These are phyloP conservation scores for Deuterostichococcus epilithicus DNA, from an alignment of 139 green algal species.

Conservation along the genomic window DNA sequence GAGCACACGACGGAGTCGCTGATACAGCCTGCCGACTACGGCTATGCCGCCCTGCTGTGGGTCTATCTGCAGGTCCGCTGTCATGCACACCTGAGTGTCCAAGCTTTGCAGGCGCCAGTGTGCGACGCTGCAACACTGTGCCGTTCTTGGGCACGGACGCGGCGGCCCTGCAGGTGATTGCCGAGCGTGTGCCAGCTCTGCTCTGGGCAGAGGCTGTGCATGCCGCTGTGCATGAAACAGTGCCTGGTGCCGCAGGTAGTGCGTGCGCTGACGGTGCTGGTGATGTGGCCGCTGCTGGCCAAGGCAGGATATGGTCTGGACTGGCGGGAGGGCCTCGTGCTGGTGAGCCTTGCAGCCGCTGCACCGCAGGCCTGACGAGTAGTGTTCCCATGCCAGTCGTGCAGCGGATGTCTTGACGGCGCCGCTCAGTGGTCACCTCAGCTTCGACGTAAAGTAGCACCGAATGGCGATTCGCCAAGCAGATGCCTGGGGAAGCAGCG, in stretches of 20 bases:
- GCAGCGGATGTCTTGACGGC: too few relatives aligned
- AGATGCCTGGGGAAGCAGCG: too few relatives aligned
- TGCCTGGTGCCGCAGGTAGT: background rate
- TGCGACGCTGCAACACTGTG: background rate
- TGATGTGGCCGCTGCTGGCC: slow-evolving; percentile 48
- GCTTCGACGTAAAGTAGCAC: too few relatives aligned
- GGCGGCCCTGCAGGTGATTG: slow-evolving; percentile 31
- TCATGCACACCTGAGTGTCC: too few relatives aligned
- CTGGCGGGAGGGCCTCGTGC: slow-evolving; percentile 36
- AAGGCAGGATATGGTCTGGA: slow-evolving; percentile 45
- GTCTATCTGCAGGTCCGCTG: slow-evolving; percentile 26
- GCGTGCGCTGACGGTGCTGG: slow-evolving; percentile 26
- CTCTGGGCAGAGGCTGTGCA: too few relatives aligned
- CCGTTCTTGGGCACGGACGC: background rate
- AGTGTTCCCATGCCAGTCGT: too few relatives aligned
- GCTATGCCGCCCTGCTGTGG: slow-evolving; percentile 45
- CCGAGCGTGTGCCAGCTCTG: too few relatives aligned
- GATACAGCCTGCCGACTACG: slow-evolving; percentile 34
- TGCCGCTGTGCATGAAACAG: too few relatives aligned
- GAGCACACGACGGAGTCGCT: background rate
- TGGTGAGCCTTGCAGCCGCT: slow-evolving; percentile 13
- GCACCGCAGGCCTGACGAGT: too few relatives aligned
- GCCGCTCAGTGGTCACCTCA: too few relatives aligned
- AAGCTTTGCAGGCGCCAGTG: too few relatives aligned
- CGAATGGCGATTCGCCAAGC: too few relatives aligned